phyloP scores from a whole-genome alignment of 345 rosid genomes.

The Mallotus nudiflorus region DNA sequence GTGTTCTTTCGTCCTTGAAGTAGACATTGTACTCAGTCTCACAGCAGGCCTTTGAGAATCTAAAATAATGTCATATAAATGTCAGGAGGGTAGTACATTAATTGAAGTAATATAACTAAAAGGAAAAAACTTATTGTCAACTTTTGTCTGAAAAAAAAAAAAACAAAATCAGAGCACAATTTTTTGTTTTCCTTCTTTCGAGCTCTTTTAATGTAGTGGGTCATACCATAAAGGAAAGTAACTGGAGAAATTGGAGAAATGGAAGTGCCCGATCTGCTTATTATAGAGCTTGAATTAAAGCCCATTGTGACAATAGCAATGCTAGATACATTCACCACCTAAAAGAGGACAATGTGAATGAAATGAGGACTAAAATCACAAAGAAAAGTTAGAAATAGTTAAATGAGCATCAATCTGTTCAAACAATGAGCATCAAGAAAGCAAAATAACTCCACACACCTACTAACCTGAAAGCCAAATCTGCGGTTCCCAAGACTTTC shows the following conservation, averaged over 20 bases:
- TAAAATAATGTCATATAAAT: constrained; percentile 34
- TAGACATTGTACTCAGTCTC: constrained; percentile 65
- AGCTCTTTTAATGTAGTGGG: constrained; percentile 8
- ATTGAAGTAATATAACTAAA: too few relatives aligned
- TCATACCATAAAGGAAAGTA: constrained; percentile 80
- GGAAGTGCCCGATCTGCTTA: constrained; percentile 72
- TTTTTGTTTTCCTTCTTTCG: neutral
- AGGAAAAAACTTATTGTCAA: neutral
- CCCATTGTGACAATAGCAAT: constrained; percentile 57
- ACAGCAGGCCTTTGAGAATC: constrained; percentile 85
- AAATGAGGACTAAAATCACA: neutral
- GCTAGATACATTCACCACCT: constrained; percentile 62
- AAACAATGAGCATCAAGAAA: constrained; percentile 1
- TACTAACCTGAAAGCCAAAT: constrained; percentile 74
- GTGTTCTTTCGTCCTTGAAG: constrained; percentile 62
- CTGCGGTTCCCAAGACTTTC: constrained; percentile 60
- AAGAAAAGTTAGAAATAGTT: neutral
- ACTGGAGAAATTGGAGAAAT: constrained; percentile 73
- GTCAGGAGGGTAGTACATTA: constrained; percentile 3
- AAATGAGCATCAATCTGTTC: neutral
- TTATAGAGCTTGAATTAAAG: constrained; percentile 45
- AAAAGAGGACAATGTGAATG: constrained; percentile 26
- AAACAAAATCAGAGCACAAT: neutral
- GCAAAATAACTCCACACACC: neutral
- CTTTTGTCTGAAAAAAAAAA: neutral